phyloP scores from a whole-genome alignment of 1,139 yeast species.

The Pichia sp. region DNA sequence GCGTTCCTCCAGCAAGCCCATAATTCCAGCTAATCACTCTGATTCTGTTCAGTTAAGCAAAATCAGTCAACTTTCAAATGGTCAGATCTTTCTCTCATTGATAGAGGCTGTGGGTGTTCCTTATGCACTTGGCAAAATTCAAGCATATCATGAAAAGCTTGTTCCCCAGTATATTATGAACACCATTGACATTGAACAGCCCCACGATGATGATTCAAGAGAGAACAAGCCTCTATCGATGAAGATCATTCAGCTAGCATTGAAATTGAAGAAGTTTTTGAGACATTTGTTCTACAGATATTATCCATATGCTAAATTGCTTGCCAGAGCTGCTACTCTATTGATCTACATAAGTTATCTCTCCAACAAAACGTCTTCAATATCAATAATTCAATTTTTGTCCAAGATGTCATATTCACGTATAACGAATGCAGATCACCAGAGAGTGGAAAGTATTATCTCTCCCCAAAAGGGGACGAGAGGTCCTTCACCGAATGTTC shows the following conservation, averaged over 20 bases:
- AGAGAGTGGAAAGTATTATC: constrained; percentile 34
- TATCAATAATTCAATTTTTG: constrained; percentile 55
- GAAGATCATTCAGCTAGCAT: background rate
- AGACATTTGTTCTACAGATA: constrained; percentile 42
- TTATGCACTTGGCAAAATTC: constrained; percentile 63
- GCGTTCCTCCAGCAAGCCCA: constrained; percentile 37
- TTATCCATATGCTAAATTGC: constrained; percentile 55
- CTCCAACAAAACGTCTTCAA: constrained; percentile 60
- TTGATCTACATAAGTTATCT: constrained; percentile 57
- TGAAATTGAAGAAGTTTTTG: constrained; percentile 6
- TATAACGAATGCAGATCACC: constrained; percentile 54
- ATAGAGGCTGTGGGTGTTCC: constrained; percentile 61
- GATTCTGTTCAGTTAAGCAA: constrained; percentile 32
- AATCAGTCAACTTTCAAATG: constrained; percentile 43
- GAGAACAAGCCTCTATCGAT: background rate
- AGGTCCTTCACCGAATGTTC: constrained; percentile 1
- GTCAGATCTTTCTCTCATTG: constrained; percentile 55
- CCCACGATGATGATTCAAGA: background rate
- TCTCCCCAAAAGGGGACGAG: background rate
- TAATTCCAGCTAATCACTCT: constrained; percentile 1
- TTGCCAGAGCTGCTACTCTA: constrained; percentile 45
- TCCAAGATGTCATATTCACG: constrained; percentile 67
- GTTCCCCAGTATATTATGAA: constrained; percentile 52
- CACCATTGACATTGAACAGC: constrained; percentile 13
- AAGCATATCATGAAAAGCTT: constrained; percentile 56